These are phyloP conservation scores for Komagataea norvegica DNA, from an alignment of 1,139 yeast species.

Conservation along the genomic window DNA sequence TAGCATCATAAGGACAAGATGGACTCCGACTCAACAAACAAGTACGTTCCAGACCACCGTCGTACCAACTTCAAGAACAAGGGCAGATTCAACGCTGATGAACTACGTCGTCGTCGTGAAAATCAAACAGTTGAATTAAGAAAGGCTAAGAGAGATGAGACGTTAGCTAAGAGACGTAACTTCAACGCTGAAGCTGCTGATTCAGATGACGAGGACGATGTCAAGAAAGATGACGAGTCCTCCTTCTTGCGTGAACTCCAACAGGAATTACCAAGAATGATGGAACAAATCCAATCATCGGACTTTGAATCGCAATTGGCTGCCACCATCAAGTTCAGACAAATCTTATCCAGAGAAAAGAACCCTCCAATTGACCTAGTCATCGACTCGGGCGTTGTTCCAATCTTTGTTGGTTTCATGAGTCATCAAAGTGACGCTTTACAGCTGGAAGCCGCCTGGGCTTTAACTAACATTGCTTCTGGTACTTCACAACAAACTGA, in stretches of 20 bases:
- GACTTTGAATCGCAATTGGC: constrained; percentile 79
- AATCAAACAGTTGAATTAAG: constrained; percentile 95
- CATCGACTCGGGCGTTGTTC: constrained; percentile 89
- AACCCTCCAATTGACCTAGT: constrained; percentile 97
- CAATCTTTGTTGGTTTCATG: constrained; percentile 85
- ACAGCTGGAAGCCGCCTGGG: constrained; percentile 99
- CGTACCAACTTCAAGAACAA: constrained; percentile 95
- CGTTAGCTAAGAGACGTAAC: constrained; percentile 88
- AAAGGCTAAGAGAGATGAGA: constrained; percentile 95
- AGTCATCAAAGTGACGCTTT: constrained; percentile 76
- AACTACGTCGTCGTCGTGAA: constrained; percentile 95
- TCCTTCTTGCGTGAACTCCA: constrained; percentile 46
- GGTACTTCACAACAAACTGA: constrained; percentile 88
- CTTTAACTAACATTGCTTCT: constrained; percentile 95
- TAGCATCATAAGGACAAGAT: constrained; percentile 31
- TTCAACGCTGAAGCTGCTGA: constrained; percentile 42
- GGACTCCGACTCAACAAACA: constrained; percentile 77
- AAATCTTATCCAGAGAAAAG: constrained; percentile 87
- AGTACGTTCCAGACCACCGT: constrained; percentile 96
- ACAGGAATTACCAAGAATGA: constrained; percentile 80
- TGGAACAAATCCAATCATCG: constrained; percentile 70
- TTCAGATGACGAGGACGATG: constrained; percentile 41
- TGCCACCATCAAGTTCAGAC: constrained; percentile 91
- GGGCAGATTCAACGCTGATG: constrained; percentile 92
- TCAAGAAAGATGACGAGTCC: constrained; percentile 34